phyloP scores from a whole-genome alignment of 768 basidiomycete species.

The Hebeloma cylindrosporum region DNA sequence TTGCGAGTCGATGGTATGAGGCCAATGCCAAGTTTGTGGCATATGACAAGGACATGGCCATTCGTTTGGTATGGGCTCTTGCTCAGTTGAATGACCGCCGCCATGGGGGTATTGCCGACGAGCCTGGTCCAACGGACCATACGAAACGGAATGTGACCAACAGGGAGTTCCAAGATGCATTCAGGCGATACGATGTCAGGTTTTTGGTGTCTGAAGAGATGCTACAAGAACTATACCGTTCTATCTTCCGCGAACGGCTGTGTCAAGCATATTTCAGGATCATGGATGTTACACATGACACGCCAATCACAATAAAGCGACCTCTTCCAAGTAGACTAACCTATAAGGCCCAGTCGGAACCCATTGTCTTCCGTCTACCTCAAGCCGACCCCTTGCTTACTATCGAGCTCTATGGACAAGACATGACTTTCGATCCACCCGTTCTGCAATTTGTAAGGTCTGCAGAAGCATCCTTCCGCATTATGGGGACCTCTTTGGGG shows the following conservation, averaged over 20 bases:
- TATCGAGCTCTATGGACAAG: constrained; percentile 86
- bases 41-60: constrained; percentile 80
- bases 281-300: constrained; percentile 40
- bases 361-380: constrained; percentile 83
- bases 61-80: constrained; percentile 75
- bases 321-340: constrained; percentile 77
- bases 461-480: constrained; percentile 83
- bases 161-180: constrained; percentile 83
- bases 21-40: constrained; percentile 77
- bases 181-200: constrained; percentile 74
- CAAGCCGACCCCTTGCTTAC: constrained; percentile 79
- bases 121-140: constrained; percentile 54
- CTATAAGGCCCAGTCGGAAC: constrained; percentile 85
- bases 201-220: constrained; percentile 71
- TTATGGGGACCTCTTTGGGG: constrained; percentile 86
- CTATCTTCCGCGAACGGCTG: constrained; percentile 70
- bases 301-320: constrained; percentile 69
- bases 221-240: constrained; percentile 75
- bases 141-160: constrained; percentile 60
- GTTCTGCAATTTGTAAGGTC: constrained; percentile 77
- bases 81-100: constrained; percentile 88
- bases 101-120: constrained; percentile 69
- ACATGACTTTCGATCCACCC: constrained; percentile 85
- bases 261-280: constrained; percentile 62
- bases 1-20: constrained; percentile 89